A percentile compares a stretch with the other conserved stretches of the same genome.
These are phyloP conservation scores for Rostrohypoxylon terebratum DNA, from an alignment of 495 filamentous ascomycete species.

Conservation along the genomic window DNA sequence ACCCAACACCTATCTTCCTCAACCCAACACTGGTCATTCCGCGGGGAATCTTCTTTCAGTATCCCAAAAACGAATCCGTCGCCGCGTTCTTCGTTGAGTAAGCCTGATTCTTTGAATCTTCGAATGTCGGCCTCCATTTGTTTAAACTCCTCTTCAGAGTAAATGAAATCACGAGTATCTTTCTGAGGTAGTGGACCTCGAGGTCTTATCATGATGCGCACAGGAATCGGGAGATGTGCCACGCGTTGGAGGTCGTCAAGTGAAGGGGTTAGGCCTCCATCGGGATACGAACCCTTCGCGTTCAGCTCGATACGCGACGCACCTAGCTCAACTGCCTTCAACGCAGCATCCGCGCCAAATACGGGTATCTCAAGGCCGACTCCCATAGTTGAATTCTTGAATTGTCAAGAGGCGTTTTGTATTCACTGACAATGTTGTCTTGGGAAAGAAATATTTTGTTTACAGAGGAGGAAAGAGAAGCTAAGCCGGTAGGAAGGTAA, in stretches of 20 bases:
- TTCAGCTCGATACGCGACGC: constrained; percentile 58
- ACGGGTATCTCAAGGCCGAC: constrained; percentile 57
- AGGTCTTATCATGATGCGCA: constrained; percentile 62
- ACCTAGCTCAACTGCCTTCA: constrained; percentile 43
- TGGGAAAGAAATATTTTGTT: not conserved
- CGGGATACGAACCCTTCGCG: constrained; percentile 53
- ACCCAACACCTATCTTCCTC: constrained; percentile 32
- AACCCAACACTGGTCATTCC: not conserved
- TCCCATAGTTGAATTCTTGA: constrained; percentile 12
- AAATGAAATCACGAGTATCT: constrained; percentile 53
- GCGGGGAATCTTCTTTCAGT: constrained; percentile 34
- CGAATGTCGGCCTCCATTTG: constrained; percentile 49
- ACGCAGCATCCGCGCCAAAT: constrained; percentile 50
- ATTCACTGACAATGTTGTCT: not conserved
- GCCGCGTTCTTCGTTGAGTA: constrained; percentile 45
- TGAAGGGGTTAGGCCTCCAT: constrained; percentile 56
- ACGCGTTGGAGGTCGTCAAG: constrained; percentile 28
- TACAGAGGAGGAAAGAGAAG: not conserved
- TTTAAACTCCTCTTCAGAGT: constrained; percentile 50
- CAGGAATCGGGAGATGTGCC: constrained; percentile 31
- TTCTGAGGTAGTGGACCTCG: constrained; percentile 44
- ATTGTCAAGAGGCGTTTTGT: not conserved
- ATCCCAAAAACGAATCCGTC: constrained; percentile 63
- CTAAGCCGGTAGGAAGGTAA: not conserved
- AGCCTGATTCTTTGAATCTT: constrained; percentile 42